These are phyloP conservation scores for Naematelia aurantialba DNA, from an alignment of 768 basidiomycete species.

Conservation along the genomic window DNA sequence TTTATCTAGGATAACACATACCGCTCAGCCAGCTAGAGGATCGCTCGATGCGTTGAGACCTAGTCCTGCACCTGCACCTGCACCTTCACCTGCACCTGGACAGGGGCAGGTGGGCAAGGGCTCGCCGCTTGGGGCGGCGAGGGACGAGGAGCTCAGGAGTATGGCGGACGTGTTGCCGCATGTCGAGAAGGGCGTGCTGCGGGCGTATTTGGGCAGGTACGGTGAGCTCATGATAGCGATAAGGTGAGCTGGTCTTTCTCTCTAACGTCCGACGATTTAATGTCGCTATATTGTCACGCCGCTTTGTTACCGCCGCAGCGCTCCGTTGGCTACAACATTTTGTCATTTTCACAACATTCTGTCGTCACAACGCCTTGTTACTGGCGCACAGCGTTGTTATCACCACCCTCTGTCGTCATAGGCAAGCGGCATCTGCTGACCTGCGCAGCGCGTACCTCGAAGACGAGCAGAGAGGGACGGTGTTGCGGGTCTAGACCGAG, in stretches of 20 bases:
- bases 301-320: too few relatives aligned
- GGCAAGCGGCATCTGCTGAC: constrained; percentile 5
- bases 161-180: constrained; percentile 43
- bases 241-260: constrained; percentile 24
- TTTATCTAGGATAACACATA: constrained; percentile 6
- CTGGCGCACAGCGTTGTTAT: too few relatives aligned
- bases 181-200: constrained; percentile 30
- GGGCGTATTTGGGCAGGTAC: constrained; percentile 33
- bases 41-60: constrained; percentile 4
- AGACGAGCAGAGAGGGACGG: constrained; percentile 39
- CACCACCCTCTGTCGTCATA: too few relatives aligned
- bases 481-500: constrained; percentile 11
- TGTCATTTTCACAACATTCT: too few relatives aligned
- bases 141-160: constrained; percentile 32
- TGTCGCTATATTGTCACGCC: neutral
- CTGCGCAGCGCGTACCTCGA: constrained; percentile 39
- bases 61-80: neutral
- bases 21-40: neutral
- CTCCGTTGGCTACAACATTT: too few relatives aligned
- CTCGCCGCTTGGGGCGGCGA: constrained; percentile 2
- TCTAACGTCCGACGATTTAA: neutral
- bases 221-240: constrained; percentile 44
- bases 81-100: neutral
- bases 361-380: too few relatives aligned
- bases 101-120: too few relatives aligned